Conservation (phyloP, 306 rosid species). For the Sphenostylis stenocarpa region DNA sequence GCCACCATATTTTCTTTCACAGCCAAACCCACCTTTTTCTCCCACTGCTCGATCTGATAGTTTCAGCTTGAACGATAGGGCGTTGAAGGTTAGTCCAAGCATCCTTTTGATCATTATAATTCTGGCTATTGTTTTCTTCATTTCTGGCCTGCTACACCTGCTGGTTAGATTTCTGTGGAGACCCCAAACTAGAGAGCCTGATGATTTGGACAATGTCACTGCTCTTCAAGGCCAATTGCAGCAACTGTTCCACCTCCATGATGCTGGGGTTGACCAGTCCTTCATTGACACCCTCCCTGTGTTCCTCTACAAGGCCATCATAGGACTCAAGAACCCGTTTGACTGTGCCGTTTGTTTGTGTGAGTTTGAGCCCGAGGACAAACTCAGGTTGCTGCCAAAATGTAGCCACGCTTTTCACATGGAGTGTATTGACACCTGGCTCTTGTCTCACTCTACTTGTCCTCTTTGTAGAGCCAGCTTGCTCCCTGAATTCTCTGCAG, state of each 20-base stretch:
- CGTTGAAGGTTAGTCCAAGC: slow-evolving; percentile 67
- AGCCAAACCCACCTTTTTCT: slow-evolving; percentile 40
- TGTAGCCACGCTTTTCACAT: slow-evolving; percentile 96
- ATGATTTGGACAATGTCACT: slow-evolving; percentile 64
- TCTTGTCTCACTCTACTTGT: slow-evolving; percentile 92
- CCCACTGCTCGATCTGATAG: slow-evolving; percentile 39
- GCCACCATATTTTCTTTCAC: slow-evolving; percentile 37
- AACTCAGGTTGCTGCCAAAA: slow-evolving; percentile 84
- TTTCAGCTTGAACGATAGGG: slow-evolving; percentile 54
- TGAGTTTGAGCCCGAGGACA: slow-evolving; percentile 83
- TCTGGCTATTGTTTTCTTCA: slow-evolving; percentile 80
- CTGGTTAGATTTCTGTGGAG: slow-evolving; percentile 76
- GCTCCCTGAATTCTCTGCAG: slow-evolving; percentile 62
- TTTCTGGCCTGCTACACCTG: slow-evolving; percentile 91
- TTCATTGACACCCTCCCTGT: slow-evolving; percentile 87
- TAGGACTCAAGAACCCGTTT: slow-evolving; percentile 82
- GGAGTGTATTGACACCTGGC: slow-evolving; percentile 96
- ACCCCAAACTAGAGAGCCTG: slow-evolving; percentile 61
- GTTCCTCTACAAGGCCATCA: slow-evolving; percentile 77
- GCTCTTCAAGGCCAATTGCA: slow-evolving; percentile 94
- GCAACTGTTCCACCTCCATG: slow-evolving; percentile 94
- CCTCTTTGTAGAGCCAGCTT: slow-evolving; percentile 84
- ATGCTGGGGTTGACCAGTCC: slow-evolving; percentile 95
- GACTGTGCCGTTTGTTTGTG: slow-evolving; percentile 96
- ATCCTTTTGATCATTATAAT: slow-evolving; percentile 72